These are phyloP conservation scores for Salix udensis DNA, from an alignment of 345 rosid species.

Conservation along the genomic window DNA sequence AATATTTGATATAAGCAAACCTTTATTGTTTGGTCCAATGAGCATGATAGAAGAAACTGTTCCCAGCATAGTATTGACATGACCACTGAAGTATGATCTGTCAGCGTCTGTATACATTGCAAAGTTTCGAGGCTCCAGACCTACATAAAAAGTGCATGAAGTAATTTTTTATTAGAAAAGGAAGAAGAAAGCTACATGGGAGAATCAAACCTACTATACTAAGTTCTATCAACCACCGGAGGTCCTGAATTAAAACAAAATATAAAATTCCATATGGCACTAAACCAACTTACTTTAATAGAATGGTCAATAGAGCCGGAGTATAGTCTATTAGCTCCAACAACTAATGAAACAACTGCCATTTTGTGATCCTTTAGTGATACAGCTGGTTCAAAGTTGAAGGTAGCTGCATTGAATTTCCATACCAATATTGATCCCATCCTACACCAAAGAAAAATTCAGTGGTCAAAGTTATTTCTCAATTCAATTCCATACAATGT, in stretches of 20 bases:
- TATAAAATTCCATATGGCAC: not conserved
- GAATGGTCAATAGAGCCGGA: slow-evolving; percentile 95
- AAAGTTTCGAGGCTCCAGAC: slow-evolving; percentile 89
- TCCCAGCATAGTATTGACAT: slow-evolving; percentile 99
- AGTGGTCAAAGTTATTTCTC: not conserved
- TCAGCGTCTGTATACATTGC: slow-evolving; percentile 83
- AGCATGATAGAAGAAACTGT: slow-evolving; percentile 91
- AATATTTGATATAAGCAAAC: slow-evolving; percentile 27
- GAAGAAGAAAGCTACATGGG: not conserved
- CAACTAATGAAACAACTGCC: slow-evolving; percentile 82
- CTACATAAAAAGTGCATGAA: slow-evolving; percentile 30
- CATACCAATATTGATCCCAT: slow-evolving; percentile 82
- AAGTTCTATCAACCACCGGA: not conserved
- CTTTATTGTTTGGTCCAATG: slow-evolving; percentile 88
- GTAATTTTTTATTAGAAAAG: not conserved
- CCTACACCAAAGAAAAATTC: slow-evolving; percentile 44
- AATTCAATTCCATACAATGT: not conserved
- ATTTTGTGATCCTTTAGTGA: slow-evolving; percentile 62
- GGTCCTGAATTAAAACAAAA: slow-evolving; percentile 4
- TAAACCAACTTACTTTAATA: slow-evolving; percentile 51
- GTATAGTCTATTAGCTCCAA: slow-evolving; percentile 86
- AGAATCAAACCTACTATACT: not conserved
- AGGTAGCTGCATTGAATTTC: slow-evolving; percentile 67
- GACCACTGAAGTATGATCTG: slow-evolving; percentile 73
- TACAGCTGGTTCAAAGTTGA: slow-evolving; percentile 79